Evolutionary conservation across 208 protist species (phyloP), one percentile per base, ranked within the genome.

Genomic region (Crithidia sp.): DNA sequence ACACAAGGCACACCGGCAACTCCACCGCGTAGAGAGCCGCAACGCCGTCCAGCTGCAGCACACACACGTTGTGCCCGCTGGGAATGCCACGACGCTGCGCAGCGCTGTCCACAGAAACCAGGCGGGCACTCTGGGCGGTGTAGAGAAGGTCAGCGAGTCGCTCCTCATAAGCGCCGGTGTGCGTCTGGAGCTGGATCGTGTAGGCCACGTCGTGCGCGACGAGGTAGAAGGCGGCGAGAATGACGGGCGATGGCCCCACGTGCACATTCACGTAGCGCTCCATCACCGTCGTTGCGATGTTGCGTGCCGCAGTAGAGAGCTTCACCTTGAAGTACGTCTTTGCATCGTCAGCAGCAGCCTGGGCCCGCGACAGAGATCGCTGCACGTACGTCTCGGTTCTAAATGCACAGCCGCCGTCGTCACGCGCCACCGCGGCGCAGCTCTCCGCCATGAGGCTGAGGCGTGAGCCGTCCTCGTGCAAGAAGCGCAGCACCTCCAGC

Each of bases 271-370:
- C 63, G 76, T 89, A 90, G 2, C 45, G 60, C 52, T 90, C 79
- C 80, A 93, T 86, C 53, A 88, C 77, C 0, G 83, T 93, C 37
- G 88, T 93, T 4, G 87, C 81, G 59, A 90, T 72, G 47, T 67
- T 81, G 49, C 67, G 74, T 12, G 88, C 85, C 4, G 73, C 45
- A 16, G 68, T 82, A 40, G 76, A 68, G n/a, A 83, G 65, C 36
- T 79, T 83, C 13, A 89, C 71, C n/a, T 87, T 83, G 64, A 90
- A 87, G 70, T 87, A 88, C 19, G 83, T 77, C 45, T 85, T 79
- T 5, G 70, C 59, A 7, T 41, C 59, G 53, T 83, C 72, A 5
- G 85, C 83, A 0, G 71, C 74, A 12, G 63, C 62, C 2, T 50
- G 63, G 9, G 76, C 77, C 5, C 71, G 77, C 10, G 66, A 65